These are phyloP conservation scores for Pseudogymnoascus sp. DNA, from an alignment of 2,329 filamentous ascomycete species.

Conservation along the genomic window DNA sequence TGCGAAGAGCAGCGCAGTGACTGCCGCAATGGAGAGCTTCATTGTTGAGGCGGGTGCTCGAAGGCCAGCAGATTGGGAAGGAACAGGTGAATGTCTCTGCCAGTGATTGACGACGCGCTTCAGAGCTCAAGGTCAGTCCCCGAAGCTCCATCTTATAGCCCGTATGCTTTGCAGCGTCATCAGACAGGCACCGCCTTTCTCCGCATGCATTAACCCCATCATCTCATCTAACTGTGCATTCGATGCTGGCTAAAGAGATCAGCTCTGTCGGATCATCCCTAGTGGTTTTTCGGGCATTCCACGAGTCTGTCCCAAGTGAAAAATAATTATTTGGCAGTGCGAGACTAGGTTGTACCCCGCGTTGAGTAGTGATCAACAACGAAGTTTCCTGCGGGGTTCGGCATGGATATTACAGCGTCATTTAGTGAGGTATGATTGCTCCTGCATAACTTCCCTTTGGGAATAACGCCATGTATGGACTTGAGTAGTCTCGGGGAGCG, in stretches of 20 bases:
- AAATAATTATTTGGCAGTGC: neutral
- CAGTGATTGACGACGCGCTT: neutral
- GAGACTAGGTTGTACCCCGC: neutral
- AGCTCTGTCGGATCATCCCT: slow-evolving; percentile 1
- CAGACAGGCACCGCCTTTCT: neutral
- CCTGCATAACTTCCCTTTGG: neutral
- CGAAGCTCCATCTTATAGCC: slow-evolving; percentile 1
- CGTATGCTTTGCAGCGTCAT: neutral
- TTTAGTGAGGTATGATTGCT: slow-evolving; percentile 3
- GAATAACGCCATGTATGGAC: neutral
- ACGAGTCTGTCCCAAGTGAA: neutral
- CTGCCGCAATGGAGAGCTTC: slow-evolving; percentile 4
- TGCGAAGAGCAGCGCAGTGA: slow-evolving; percentile 6
- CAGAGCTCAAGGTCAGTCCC: neutral
- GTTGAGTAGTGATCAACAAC: slow-evolving; percentile 1
- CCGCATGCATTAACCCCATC: slow-evolving; percentile 2
- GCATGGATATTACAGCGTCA: slow-evolving; percentile 5
- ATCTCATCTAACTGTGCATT: slow-evolving; percentile 5
- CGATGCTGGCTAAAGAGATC: slow-evolving; percentile 1
- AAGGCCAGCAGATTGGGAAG: neutral
- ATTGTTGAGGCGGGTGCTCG: neutral
- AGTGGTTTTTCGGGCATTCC: neutral
- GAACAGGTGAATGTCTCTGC: neutral
- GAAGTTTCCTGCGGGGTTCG: slow-evolving; percentile 2
- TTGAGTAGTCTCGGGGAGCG: neutral